Evolutionary conservation across 2,329 filamentous ascomycete genomes (phyloP), one percentile per base, ranked within the genome.

Genomic region (Colletotrichum siamense): DNA sequence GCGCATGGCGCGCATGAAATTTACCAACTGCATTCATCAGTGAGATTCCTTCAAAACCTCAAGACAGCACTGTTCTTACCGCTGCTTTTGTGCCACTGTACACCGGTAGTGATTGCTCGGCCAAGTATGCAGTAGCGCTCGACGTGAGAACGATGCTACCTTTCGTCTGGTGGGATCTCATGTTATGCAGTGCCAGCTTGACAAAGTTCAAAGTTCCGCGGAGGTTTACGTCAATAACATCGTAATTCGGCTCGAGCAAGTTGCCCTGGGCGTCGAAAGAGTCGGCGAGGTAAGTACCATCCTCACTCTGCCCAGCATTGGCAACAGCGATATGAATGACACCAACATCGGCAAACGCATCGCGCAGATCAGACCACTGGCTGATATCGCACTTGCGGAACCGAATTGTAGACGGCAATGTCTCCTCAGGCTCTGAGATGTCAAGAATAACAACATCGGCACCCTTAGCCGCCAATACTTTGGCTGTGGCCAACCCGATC

Each of bases 61-160:
- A 13, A 13, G 6, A 30, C 13, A 9, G 10, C 30, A 30, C 12
- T 30, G 3, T n/a, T n/a, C 70, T 65, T 32, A 77, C 71, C 18
- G 73, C 78, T 16, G 69, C 28, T 28, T 80, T 79, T 12, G 69
- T 64, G 1, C 78, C 81, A 24, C 77, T 77, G 70, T 84, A 86
- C 3, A 86, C 79, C 0, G 85, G 84, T 8, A 86, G 70, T 8
- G 69, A 79, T 30, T 83, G 82, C 76, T 87, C 86, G 10, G 86
- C 83, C 3, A 80, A 74, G 72, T 86, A 86, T 0, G 82, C 84
- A 7, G 84, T 84, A 0, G 83, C 81, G 71, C 84, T 86, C 5
- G 81, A 74, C 2, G 84, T 85, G 39, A 87, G 81, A n/a, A 86
- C 85, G 32, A 86, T 82, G 73, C 83, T 83, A 3, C 84, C 83